Conservation (phyloP, 768 basidiomycete species). For the Mycena pura region DNA sequence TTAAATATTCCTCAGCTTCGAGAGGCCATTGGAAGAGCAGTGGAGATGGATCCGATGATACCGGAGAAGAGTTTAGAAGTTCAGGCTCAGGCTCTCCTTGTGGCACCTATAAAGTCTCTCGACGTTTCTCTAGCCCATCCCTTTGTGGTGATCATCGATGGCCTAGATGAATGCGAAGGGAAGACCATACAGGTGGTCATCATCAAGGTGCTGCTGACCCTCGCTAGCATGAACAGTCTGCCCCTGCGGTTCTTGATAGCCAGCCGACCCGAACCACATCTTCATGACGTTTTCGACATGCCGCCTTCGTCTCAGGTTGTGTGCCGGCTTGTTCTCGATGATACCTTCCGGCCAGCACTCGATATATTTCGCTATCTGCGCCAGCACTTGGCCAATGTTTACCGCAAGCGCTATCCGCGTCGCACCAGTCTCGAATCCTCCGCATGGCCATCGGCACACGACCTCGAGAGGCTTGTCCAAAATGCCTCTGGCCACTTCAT, state of each 20-base stretch:
- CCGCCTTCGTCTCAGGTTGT: neutral
- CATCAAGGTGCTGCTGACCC: neutral
- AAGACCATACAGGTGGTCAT: neutral
- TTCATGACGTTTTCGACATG: conserved; percentile 1
- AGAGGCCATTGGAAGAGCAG: neutral
- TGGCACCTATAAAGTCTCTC: neutral
- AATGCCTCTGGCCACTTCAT: conserved; percentile 34
- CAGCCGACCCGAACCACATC: conserved; percentile 3
- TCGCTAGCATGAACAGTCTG: neutral
- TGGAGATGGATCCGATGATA: neutral
- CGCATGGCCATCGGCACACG: conserved; percentile 16
- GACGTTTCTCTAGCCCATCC: neutral
- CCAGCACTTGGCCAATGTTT: neutral
- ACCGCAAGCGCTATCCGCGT: neutral
- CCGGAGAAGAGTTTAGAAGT: neutral
- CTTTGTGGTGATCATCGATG: conserved; percentile 2
- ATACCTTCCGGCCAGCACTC: neutral
- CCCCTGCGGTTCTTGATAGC: neutral
- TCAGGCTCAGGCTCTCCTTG: neutral
- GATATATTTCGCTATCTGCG: neutral
- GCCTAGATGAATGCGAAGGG: neutral
- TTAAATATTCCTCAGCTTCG: neutral
- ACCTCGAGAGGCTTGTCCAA: conserved; percentile 19
- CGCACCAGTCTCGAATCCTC: neutral
- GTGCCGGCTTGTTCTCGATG: neutral